phyloP scores from a whole-genome alignment of 1,284 basidiomycete species.

The Ustilago crameri region DNA sequence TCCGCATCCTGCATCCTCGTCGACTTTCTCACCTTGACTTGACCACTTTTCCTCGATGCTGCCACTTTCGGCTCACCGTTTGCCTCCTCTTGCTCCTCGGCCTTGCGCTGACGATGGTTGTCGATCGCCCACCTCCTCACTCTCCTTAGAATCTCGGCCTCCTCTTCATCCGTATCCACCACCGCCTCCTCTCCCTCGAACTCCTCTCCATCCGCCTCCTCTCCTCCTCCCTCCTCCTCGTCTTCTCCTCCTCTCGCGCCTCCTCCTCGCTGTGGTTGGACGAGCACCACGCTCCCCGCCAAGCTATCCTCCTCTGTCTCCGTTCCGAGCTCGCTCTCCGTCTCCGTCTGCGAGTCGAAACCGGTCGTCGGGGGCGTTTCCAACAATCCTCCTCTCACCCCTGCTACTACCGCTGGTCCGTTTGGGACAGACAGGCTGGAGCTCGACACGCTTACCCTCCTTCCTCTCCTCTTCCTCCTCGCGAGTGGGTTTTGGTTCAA shows the following conservation, averaged over 20 bases:
- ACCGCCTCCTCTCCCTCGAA: conserved; percentile 2
- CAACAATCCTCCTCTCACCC: too few species aligned
- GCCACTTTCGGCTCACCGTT: neutral
- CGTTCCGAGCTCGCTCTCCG: conserved; percentile 9
- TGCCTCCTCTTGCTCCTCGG: neutral
- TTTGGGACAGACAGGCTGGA: conserved; percentile 1
- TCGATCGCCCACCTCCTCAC: conserved; percentile 41
- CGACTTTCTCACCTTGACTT: neutral
- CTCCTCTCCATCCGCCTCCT: neutral
- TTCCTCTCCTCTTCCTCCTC: conserved; percentile 23
- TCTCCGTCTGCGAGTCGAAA: conserved; percentile 43
- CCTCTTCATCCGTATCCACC: conserved; percentile 36
- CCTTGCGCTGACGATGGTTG: conserved; percentile 22
- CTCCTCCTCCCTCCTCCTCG: neutral
- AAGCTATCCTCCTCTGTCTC: conserved; percentile 10
- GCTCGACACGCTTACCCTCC: conserved; percentile 27
- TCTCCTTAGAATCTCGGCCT: conserved; percentile 34
- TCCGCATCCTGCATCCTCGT: conserved; percentile 14
- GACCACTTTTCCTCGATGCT: neutral
- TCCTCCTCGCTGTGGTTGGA: neutral
- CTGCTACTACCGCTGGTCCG: neutral
- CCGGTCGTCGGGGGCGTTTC: conserved; percentile 56
- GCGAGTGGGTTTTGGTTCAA: conserved; percentile 55
- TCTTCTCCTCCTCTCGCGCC: neutral
- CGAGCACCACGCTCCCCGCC: conserved; percentile 11